Conservation (phyloP, 495 filamentous ascomycete species). For the Saxispiralis lemnorum region DNA sequence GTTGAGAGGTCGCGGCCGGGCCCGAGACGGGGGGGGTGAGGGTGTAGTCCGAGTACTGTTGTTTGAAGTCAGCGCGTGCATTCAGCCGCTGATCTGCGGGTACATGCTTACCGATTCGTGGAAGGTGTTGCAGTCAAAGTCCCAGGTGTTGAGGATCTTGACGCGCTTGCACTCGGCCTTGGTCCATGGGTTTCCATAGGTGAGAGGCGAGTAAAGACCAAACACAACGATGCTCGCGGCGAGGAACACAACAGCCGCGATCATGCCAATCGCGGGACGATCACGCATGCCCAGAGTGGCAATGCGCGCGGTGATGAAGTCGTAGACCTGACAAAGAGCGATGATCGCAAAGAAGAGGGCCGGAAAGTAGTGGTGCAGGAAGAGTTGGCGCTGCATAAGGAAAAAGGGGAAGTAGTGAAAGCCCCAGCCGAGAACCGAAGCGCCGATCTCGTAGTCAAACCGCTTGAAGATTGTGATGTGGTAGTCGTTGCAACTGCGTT, state of each 20-base stretch:
- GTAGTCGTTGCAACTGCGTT: conserved; percentile 80
- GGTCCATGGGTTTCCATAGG: conserved; percentile 92
- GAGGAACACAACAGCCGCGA: conserved; percentile 51
- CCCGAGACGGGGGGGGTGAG: conserved; percentile 1
- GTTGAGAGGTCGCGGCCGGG: conserved; percentile 2
- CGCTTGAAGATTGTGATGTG: conserved; percentile 64
- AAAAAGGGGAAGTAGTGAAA: conserved; percentile 97
- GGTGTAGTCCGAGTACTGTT: conserved; percentile 14
- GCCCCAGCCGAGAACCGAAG: conserved; percentile 77
- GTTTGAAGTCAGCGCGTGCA: background rate
- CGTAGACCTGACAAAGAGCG: conserved; percentile 69
- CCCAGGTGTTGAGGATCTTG: conserved; percentile 79
- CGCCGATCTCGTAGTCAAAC: conserved; percentile 93
- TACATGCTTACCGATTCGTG: conserved; percentile 56
- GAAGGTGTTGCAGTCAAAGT: conserved; percentile 94
- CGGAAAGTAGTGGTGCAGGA: conserved; percentile 93
- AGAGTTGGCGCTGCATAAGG: conserved; percentile 93
- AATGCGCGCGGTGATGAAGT: conserved; percentile 61
- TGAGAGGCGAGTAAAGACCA: conserved; percentile 63
- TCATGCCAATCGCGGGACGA: conserved; percentile 54
- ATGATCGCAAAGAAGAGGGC: conserved; percentile 91
- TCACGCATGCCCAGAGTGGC: conserved; percentile 32
- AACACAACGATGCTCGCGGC: conserved; percentile 58
- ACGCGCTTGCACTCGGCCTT: conserved; percentile 64
- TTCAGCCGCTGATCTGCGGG: background rate